Percentiles rank a stretch among this genome's conserved stretches.
Conservation (phyloP, 805 yeast genomes). For the Lipomyces anomalus region DNA sequence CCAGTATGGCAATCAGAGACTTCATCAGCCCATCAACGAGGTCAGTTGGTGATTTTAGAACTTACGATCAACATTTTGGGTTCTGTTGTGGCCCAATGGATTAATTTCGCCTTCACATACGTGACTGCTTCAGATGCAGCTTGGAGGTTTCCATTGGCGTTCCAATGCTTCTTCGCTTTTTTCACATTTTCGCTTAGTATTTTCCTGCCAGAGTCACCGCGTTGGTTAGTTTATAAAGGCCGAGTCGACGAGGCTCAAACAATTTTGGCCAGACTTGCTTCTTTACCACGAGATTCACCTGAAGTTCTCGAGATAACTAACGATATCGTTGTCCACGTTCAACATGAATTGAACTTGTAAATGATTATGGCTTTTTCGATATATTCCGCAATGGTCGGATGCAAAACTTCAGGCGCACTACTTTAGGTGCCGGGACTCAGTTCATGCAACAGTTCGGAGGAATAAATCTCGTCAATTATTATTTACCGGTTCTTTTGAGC, state of each 20-base stretch:
- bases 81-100: conserved; percentile 61
- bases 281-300: too few species aligned
- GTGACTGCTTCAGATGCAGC: conserved; percentile 37
- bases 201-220: conserved; percentile 80
- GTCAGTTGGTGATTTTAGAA: conserved; percentile 61
- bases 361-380: too few species aligned
- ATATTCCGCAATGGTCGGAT: too few species aligned
- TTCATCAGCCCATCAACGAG: conserved; percentile 61
- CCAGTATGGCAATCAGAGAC: conserved; percentile 80
- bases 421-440: conserved; percentile 42
- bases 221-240: conserved; percentile 71
- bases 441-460: conserved; percentile 49
- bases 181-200: conserved; percentile 46
- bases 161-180: conserved; percentile 60
- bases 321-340: conserved; percentile 24
- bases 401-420: conserved; percentile 45
- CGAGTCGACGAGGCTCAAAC: conserved; percentile 51
- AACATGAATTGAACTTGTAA: too few species aligned
- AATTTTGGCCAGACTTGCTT: conserved; percentile 14
- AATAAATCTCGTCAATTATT: conserved; percentile 53
- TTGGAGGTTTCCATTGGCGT: conserved; percentile 77
- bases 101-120: conserved; percentile 65
- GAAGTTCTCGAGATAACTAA: too few species aligned
- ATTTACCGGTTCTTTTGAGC: too few species aligned
- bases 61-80: conserved; percentile 71